Base-by-base conservation (phyloP, 768 basidiomycete species). In the Grammothele lineata region DNA sequence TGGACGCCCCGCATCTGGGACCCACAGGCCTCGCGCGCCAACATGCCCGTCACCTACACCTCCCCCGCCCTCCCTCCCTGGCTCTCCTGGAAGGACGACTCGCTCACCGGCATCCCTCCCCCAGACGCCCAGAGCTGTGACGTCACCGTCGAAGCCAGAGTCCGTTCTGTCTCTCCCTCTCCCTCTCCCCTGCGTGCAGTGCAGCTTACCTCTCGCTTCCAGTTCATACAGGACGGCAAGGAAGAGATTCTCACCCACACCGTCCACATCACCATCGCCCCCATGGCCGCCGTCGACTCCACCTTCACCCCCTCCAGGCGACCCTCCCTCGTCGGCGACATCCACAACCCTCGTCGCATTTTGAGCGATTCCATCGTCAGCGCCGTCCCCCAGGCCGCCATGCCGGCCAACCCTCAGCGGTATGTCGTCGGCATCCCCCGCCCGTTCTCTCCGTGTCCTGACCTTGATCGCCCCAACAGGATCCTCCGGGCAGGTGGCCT, bases 1-100 rank as follows among this genome's bases (percentile, higher is more conserved):
- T 99, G 93, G 91, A 78, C 85, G 45, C 93, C 95, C 24, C 85
- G 87, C 52, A 83, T 99, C 36, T 97, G 94, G 92, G 94, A 98
- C 70, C 96, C 95, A 5, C 94, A 97, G 64, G 85, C 85, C 34
- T 85, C 89, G 11, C 83, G 87, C 57, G 73, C 83, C 46, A 89
- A 87, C 60, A 70, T 92, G 54, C 77, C 81, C 37, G 89, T 95
- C 26, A 71, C 75, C 14, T 97, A 87, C 60, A 80, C 73, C 55
- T 94, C 91, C 1, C 89, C 93, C 14, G 73, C 69, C 27, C 73
- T 95, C 11, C 95, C 95, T 1, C 57, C 79, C 0, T 99, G 95
- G 95, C 69, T 99, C 23, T 71, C 73, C 12, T 98, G 94, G 93
- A 83, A 86, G 55, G 81, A 82, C 40, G 88, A 91, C 51, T 79